Evolutionary conservation across 1,284 basidiomycete genomes (phyloP).

Genomic region (Somion occarium): DNA sequence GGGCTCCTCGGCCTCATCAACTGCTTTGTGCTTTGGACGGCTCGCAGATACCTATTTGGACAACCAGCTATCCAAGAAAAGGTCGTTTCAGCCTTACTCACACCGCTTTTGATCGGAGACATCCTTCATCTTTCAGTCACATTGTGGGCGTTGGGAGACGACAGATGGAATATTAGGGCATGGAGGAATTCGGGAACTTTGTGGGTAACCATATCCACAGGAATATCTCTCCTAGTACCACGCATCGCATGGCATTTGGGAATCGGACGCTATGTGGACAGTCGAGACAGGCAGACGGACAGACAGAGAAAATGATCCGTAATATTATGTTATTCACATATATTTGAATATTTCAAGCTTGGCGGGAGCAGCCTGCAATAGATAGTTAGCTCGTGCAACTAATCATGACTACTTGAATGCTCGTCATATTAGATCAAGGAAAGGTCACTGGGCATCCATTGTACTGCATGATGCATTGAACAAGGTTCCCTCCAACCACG

Average conservation of each 20-base stretch:
- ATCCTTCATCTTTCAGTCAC: conserved; percentile 61
- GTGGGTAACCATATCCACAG: conserved; percentile 61
- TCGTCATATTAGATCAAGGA: conserved; percentile 89
- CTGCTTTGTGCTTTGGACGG: conserved; percentile 55
- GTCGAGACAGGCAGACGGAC: conserved; percentile 46
- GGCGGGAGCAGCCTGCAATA: too few species aligned
- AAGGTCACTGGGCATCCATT: conserved; percentile 45
- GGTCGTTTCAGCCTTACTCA: conserved; percentile 56
- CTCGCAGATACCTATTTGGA: conserved; percentile 50
- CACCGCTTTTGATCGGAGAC: conserved; percentile 66
- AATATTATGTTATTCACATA: conserved; percentile 7
- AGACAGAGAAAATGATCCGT: conserved; percentile 20
- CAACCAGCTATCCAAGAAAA: conserved; percentile 66
- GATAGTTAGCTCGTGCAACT: too few species aligned
- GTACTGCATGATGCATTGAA: conserved; percentile 25
- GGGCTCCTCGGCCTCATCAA: conserved; percentile 68
- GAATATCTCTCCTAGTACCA: conserved; percentile 60
- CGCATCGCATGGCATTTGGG: conserved; percentile 69
- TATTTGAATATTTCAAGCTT: not conserved
- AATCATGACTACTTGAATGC: too few species aligned
- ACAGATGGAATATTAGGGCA: conserved; percentile 49
- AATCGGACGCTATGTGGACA: conserved; percentile 65
- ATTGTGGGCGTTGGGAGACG: conserved; percentile 66
- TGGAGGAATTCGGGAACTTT: conserved; percentile 57
- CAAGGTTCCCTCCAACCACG: conserved; percentile 68